These are phyloP conservation scores for Candida schatavii DNA, from an alignment of 805 yeast species.

Conservation along the genomic window DNA sequence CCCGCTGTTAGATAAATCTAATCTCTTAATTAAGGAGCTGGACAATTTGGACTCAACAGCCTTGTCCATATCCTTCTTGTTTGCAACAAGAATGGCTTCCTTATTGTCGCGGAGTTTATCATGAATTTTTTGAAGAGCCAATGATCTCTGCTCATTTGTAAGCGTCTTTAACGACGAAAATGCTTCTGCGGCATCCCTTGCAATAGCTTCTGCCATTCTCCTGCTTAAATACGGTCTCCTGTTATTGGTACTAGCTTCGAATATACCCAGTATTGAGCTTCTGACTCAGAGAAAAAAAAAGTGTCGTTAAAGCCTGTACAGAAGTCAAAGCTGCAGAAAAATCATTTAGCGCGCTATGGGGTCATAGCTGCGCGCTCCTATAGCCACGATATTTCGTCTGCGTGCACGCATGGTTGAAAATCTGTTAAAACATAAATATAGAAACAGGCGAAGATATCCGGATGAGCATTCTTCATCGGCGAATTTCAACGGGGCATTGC, in stretches of 20 bases:
- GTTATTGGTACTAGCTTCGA: not conserved
- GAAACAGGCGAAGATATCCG: no score
- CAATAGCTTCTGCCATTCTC: slow-evolving; percentile 68
- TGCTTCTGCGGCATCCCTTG: slow-evolving; percentile 77
- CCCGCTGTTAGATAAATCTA: slow-evolving; percentile 77
- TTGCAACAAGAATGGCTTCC: slow-evolving; percentile 65
- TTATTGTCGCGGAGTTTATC: slow-evolving; percentile 62
- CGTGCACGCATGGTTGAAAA: no score
- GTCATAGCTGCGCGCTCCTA: no score
- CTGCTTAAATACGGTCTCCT: not conserved
- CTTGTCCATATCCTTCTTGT: slow-evolving; percentile 66
- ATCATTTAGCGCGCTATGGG: no score
- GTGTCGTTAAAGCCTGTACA: no score
- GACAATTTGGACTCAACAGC: slow-evolving; percentile 65
- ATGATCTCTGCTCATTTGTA: slow-evolving; percentile 66
- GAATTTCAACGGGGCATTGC: no score
- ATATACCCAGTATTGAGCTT: no score
- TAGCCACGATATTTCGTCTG: no score
- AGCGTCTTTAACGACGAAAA: slow-evolving; percentile 80
- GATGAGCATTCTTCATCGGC: no score
- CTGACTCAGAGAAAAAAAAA: no score
- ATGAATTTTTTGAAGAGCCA: slow-evolving; percentile 69
- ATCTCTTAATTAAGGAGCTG: slow-evolving; percentile 72
- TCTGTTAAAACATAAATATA: no score
- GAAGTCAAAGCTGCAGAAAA: no score